Evolutionary conservation across 352 stramenopile species (phyloP).

Genomic region (Nothophytophthora sp.): DNA sequence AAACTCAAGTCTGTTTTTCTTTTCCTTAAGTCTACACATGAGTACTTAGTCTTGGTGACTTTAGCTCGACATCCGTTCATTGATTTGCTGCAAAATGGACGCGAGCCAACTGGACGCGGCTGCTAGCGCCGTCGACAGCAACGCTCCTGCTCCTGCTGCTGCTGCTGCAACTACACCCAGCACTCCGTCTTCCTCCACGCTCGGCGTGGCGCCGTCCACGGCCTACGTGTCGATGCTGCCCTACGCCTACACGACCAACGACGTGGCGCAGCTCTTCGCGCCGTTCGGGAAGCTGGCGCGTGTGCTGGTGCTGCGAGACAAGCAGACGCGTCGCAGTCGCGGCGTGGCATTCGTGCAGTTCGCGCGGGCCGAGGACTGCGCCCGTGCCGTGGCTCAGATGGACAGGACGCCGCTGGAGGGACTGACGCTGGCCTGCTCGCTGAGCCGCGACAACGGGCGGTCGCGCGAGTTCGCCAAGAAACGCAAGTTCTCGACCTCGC

Average conservation of each 20-base stretch:
- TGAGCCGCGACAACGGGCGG: slow-evolving; percentile 82
- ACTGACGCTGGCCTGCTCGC: slow-evolving; percentile 60
- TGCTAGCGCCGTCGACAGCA: background rate
- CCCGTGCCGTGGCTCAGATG: slow-evolving; percentile 51
- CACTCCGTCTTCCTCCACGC: too few species aligned
- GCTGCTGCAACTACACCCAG: background rate
- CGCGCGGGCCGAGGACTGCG: slow-evolving; percentile 62
- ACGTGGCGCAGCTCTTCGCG: slow-evolving; percentile 85
- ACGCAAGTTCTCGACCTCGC: slow-evolving; percentile 65
- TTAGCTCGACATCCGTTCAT: background rate
- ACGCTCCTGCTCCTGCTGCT: background rate
- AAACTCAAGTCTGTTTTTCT: too few species aligned
- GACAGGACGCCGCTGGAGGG: slow-evolving; percentile 64
- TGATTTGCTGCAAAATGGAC: background rate
- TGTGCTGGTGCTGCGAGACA: slow-evolving; percentile 78
- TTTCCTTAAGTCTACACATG: background rate
- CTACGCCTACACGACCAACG: slow-evolving; percentile 88
- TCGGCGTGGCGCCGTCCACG: slow-evolving; percentile 41
- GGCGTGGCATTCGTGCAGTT: slow-evolving; percentile 90
- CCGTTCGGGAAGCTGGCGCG: slow-evolving; percentile 75
- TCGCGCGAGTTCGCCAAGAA: slow-evolving; percentile 78
- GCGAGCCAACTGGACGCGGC: background rate
- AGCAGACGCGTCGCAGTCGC: slow-evolving; percentile 66
- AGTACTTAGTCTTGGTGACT: background rate
- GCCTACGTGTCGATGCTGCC: slow-evolving; percentile 90